Conservation (phyloP, 768 basidiomycete genomes). For the Termitomyces sp. region DNA sequence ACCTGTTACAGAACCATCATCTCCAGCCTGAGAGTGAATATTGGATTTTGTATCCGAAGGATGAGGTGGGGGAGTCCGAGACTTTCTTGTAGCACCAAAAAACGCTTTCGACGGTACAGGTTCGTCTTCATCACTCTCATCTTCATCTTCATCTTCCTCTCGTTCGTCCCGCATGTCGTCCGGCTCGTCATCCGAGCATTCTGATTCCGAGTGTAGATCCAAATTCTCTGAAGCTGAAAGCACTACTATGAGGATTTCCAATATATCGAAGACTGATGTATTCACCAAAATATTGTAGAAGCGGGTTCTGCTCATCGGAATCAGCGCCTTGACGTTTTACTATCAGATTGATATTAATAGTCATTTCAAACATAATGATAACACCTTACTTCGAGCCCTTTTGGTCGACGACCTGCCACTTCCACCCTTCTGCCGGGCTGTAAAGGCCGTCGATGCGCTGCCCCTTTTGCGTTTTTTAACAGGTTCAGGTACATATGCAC, state of each 20-base stretch:
- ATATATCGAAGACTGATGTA: neutral
- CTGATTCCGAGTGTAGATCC: constrained; percentile 48
- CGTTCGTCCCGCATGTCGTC: constrained; percentile 6
- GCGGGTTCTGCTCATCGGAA: constrained; percentile 30
- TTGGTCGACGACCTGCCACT: neutral
- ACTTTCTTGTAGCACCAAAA: constrained; percentile 6
- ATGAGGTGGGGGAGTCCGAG: constrained; percentile 6
- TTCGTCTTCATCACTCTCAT: constrained; percentile 20
- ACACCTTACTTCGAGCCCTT: constrained; percentile 1
- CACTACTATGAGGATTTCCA: neutral
- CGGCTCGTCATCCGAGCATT: constrained; percentile 27
- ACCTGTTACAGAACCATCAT: constrained; percentile 37
- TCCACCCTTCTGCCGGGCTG: constrained; percentile 14
- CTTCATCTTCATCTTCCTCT: constrained; percentile 15
- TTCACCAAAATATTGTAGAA: constrained; percentile 46
- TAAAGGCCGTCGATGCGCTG: constrained; percentile 3
- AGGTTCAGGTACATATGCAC: constrained; percentile 27
- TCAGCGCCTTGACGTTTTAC: constrained; percentile 2
- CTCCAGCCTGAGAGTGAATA: constrained; percentile 4
- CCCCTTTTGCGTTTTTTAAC: constrained; percentile 21
- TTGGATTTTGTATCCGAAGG: neutral
- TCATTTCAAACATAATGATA: neutral
- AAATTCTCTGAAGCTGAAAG: constrained; percentile 30
- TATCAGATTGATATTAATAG: neutral
- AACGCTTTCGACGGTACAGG: constrained; percentile 18